A percentile compares a stretch with the other conserved stretches of the same genome.
These are phyloP conservation scores for Naganishia sp. DNA, from an alignment of 1,284 basidiomycete species.

Conservation along the genomic window DNA sequence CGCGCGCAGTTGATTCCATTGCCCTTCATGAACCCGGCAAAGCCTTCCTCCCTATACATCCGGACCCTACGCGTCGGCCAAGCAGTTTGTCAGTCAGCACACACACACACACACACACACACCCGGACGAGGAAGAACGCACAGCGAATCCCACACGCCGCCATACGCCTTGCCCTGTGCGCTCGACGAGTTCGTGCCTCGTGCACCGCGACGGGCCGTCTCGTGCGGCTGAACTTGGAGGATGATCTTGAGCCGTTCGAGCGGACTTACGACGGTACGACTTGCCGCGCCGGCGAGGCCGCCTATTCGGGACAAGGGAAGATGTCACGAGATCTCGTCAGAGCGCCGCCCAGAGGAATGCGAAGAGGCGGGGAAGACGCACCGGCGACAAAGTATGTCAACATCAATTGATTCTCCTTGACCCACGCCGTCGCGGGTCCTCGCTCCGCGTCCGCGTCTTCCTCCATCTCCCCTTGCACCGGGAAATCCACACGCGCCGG, in stretches of 20 bases:
- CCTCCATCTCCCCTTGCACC: not conserved
- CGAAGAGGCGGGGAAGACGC: not conserved
- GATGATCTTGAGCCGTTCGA: slow-evolving; percentile 93
- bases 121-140: slow-evolving; percentile 5
- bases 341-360: too few relatives aligned
- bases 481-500: not conserved
- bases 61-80: slow-evolving; percentile 51
- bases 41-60: slow-evolving; percentile 92
- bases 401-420: slow-evolving; percentile 27
- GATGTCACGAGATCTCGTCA: not conserved
- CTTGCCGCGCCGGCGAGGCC: slow-evolving; percentile 60
- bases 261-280: slow-evolving; percentile 84
- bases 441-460: not conserved
- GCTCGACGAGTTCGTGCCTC: slow-evolving; percentile 32
- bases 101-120: too few relatives aligned
- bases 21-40: slow-evolving; percentile 82
- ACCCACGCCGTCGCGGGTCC: slow-evolving; percentile 10
- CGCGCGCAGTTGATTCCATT: slow-evolving; percentile 88
- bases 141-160: slow-evolving; percentile 76
- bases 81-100: slow-evolving; percentile 19
- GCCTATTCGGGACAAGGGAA: slow-evolving; percentile 34
- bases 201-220: slow-evolving; percentile 70
- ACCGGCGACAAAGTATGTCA: slow-evolving; percentile 29
- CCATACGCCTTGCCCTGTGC: slow-evolving; percentile 65
- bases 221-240: slow-evolving; percentile 62